Evolutionary conservation across 2,329 filamentous ascomycete genomes (phyloP).

Genomic region (Fusarium xylarioides): DNA sequence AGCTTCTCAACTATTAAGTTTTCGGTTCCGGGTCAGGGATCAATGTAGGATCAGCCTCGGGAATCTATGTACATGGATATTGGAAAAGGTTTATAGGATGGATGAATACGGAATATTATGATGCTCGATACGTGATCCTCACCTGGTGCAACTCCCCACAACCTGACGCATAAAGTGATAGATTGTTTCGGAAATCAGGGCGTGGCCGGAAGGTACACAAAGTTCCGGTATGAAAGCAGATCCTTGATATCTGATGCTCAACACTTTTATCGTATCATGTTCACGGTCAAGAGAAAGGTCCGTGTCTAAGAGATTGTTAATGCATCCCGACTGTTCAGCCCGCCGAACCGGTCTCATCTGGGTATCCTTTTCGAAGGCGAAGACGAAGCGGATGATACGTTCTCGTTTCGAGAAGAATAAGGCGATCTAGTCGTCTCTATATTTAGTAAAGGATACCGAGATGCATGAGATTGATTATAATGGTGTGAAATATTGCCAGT

Average conservation of each 20-base stretch:
- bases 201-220: not conserved
- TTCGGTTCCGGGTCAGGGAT: slow-evolving; percentile 15
- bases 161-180: not conserved
- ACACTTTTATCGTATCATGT: slow-evolving; percentile 3
- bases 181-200: slow-evolving; percentile 16
- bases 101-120: not conserved
- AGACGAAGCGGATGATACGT: slow-evolving; percentile 1
- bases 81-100: slow-evolving; percentile 4
- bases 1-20: slow-evolving; percentile 7
- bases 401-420: not conserved
- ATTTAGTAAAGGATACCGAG: not conserved
- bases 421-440: slow-evolving; percentile 2
- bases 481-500: not conserved
- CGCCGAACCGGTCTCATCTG: not conserved
- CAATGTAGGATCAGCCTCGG: slow-evolving; percentile 18
- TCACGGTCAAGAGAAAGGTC: slow-evolving; percentile 11
- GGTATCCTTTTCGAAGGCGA: slow-evolving; percentile 17
- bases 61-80: slow-evolving; percentile 25
- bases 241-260: not conserved
- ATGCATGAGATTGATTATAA: slow-evolving; percentile 9
- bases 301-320: slow-evolving; percentile 15
- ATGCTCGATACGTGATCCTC: not conserved
- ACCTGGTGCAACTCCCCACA: not conserved
- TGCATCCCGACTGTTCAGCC: slow-evolving; percentile 11
- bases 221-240: slow-evolving; percentile 1